These are phyloP conservation scores for Lepidium aucheri DNA, from an alignment of 345 rosid species.

Conservation along the genomic window DNA sequence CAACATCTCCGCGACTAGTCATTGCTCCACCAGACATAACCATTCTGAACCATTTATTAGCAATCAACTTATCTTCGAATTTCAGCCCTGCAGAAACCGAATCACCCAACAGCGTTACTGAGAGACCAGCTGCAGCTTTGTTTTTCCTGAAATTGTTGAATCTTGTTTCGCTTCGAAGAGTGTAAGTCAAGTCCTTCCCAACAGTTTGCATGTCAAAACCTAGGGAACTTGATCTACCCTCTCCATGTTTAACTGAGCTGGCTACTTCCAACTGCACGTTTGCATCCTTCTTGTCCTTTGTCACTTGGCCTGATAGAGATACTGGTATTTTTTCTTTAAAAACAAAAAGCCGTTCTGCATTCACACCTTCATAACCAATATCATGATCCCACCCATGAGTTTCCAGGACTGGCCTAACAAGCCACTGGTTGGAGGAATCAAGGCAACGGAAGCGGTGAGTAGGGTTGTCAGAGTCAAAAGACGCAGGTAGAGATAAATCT, in stretches of 20 bases:
- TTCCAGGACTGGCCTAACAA: constrained; percentile 92
- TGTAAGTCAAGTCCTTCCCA: constrained; percentile 87
- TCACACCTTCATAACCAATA: constrained; percentile 95
- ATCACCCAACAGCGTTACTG: constrained; percentile 70
- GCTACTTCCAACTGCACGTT: constrained; percentile 79
- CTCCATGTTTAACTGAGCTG: constrained; percentile 80
- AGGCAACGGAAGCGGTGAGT: constrained; percentile 89
- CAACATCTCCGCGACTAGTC: constrained; percentile 74
- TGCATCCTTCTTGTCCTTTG: constrained; percentile 92
- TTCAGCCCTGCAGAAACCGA: constrained; percentile 72
- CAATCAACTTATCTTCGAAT: constrained; percentile 73
- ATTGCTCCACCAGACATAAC: constrained; percentile 85
- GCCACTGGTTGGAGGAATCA: constrained; percentile 84
- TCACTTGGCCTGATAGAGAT: constrained; percentile 78
- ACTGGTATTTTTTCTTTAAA: constrained; percentile 66
- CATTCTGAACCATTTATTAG: constrained; percentile 54
- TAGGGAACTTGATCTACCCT: constrained; percentile 67
- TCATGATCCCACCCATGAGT: constrained; percentile 99
- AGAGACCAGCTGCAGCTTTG: constrained; percentile 87
- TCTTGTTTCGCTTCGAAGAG: constrained; percentile 69
- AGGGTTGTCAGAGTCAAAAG: constrained; percentile 94
- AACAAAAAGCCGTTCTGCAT: constrained; percentile 69
- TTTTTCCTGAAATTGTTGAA: constrained; percentile 61
- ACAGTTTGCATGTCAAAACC: constrained; percentile 91
- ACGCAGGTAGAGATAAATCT: constrained; percentile 83